These are phyloP conservation scores for Dryadomyces quercus-mongolicae DNA, from an alignment of 2,329 filamentous ascomycete species.

Conservation along the genomic window DNA sequence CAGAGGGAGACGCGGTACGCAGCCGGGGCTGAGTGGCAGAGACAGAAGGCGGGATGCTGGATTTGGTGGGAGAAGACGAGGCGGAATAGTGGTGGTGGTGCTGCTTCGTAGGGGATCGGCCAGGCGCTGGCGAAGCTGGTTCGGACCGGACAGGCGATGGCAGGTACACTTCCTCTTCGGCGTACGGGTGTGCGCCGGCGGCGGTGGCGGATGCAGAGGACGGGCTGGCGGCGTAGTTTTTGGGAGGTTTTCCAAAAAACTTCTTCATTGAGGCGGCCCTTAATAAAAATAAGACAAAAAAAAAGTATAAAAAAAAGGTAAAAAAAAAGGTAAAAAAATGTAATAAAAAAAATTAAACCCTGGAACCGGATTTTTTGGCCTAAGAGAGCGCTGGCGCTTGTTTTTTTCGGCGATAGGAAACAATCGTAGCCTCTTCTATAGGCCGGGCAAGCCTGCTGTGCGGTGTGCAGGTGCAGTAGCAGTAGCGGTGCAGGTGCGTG, in stretches of 20 bases:
- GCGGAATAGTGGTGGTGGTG: slow-evolving; percentile 11
- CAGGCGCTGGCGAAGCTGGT: slow-evolving; percentile 8
- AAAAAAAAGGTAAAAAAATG: neutral
- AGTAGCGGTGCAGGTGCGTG: too few species aligned
- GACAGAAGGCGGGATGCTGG: slow-evolving; percentile 1
- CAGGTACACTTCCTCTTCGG: slow-evolving; percentile 20
- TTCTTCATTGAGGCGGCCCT: slow-evolving; percentile 27
- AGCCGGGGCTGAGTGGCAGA: neutral
- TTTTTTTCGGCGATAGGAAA: slow-evolving; percentile 4
- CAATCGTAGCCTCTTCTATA: neutral
- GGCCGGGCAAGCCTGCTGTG: too few species aligned
- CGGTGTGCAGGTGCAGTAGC: too few species aligned
- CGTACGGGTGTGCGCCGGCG: slow-evolving; percentile 10
- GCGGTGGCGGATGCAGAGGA: neutral
- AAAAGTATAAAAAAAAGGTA: neutral
- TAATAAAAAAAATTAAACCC: neutral
- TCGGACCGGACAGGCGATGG: slow-evolving; percentile 8
- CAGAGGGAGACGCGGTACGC: neutral
- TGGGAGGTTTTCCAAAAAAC: slow-evolving; percentile 30
- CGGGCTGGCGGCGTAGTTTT: slow-evolving; percentile 21
- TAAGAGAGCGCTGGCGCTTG: neutral
- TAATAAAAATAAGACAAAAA: neutral
- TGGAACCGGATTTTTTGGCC: too few species aligned
- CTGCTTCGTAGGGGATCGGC: slow-evolving; percentile 21
- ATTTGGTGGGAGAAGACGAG: slow-evolving; percentile 7